A percentile compares a stretch with the other conserved stretches of the same genome.
Conservation (phyloP, 2,329 filamentous ascomycete genomes). For the Calonectria fujianensis region DNA sequence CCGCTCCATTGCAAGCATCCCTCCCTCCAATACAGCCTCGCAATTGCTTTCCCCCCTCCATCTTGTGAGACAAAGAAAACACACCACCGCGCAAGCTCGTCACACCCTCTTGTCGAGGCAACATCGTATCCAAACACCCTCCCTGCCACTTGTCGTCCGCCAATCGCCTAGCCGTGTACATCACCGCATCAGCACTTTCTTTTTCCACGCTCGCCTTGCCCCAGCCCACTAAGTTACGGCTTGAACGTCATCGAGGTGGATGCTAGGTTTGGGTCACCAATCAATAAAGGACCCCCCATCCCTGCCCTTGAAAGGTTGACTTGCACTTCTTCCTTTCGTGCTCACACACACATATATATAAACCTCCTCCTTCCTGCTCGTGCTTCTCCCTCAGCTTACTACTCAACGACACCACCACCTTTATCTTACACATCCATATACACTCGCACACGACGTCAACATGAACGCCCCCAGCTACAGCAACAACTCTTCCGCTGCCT, state of each 20-base stretch:
- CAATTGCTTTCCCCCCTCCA: constrained; percentile 20
- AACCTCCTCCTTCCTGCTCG: not conserved
- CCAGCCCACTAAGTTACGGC: constrained; percentile 10
- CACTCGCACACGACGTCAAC: constrained; percentile 38
- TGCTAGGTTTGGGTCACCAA: constrained; percentile 21
- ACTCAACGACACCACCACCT: not conserved
- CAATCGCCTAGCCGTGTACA: constrained; percentile 23
- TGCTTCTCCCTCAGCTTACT: not conserved
- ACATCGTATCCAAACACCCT: constrained; percentile 25
- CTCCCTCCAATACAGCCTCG: constrained; percentile 19
- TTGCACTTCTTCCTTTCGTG: not conserved
- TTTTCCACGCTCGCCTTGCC: constrained; percentile 21
- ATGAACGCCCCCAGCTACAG: constrained; percentile 61
- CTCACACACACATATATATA: not conserved
- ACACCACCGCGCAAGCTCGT: constrained; percentile 23
- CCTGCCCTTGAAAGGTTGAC: constrained; percentile 10
- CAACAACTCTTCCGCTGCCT: constrained; percentile 50
- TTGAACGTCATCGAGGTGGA: constrained; percentile 26
- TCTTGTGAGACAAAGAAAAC: constrained; percentile 35
- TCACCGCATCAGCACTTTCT: constrained; percentile 31
- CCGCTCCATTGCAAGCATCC: constrained; percentile 18
- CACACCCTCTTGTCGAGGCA: constrained; percentile 29
- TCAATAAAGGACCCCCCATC: constrained; percentile 23
- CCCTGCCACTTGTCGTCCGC: constrained; percentile 26
- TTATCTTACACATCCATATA: constrained; percentile 29